Percentiles rank a stretch among this genome's conserved stretches.
Evolutionary conservation across 1,284 basidiomycete species (phyloP).

Genomic region (Leccinum angustisporum): DNA sequence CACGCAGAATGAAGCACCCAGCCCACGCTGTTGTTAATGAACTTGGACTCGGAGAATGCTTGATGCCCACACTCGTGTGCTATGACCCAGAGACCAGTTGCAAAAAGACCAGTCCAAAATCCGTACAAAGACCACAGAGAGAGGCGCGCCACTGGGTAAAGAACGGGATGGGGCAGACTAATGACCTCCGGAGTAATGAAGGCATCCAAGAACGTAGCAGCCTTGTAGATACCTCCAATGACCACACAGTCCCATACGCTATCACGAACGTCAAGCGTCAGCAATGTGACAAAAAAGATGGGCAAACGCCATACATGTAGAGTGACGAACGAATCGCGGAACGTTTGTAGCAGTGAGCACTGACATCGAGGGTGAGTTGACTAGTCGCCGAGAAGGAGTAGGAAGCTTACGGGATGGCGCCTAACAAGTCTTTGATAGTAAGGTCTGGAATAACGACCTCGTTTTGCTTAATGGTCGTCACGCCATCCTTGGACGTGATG

Average conservation of each 20-base stretch:
- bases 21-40: constrained; percentile 91
- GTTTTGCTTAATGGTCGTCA: constrained; percentile 52
- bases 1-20: constrained; percentile 93
- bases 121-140: constrained; percentile 83
- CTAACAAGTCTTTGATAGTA: constrained; percentile 83
- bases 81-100: constrained; percentile 93
- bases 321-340: constrained; percentile 82
- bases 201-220: constrained; percentile 67
- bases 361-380: constrained; percentile 30
- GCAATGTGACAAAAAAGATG: constrained; percentile 21
- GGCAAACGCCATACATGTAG: constrained; percentile 60
- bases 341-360: constrained; percentile 91
- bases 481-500: constrained; percentile 15
- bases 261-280: constrained; percentile 15
- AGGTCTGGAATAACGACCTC: constrained; percentile 77
- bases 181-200: constrained; percentile 58
- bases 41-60: constrained; percentile 94
- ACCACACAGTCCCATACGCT: constrained; percentile 78
- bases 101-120: constrained; percentile 84
- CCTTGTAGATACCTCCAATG: constrained; percentile 70
- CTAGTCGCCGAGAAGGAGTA: background rate
- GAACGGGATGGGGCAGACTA: constrained; percentile 58
- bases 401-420: constrained; percentile 78
- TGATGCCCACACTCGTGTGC: constrained; percentile 95
- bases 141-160: constrained; percentile 66